phyloP scores from a whole-genome alignment of 225 moss, liverwort and hornwort species.

The Polytrichum commune region DNA sequence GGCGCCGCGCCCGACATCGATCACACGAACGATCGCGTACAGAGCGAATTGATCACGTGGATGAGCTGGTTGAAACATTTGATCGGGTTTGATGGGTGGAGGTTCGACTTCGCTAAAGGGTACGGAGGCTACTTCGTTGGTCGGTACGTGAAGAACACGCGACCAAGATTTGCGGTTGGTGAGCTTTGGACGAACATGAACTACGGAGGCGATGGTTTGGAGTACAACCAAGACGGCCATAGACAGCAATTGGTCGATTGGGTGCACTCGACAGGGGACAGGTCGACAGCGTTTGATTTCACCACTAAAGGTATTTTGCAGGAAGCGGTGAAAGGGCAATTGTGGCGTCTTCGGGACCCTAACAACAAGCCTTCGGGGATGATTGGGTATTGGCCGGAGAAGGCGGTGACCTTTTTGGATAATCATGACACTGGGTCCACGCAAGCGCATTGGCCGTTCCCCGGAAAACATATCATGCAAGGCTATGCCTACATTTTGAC shows the following conservation, averaged over 20 bases:
- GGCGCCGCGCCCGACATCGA: constrained; percentile 93
- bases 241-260: constrained; percentile 75
- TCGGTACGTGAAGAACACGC: constrained; percentile 49
- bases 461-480: constrained; percentile 71
- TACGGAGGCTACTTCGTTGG: constrained; percentile 75
- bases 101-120: constrained; percentile 93
- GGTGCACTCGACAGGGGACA: constrained; percentile 55
- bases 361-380: constrained; percentile 63
- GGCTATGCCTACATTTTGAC: constrained; percentile 96
- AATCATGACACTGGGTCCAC: constrained; percentile 96
- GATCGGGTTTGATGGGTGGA: constrained; percentile 85
- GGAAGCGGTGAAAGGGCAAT: constrained; percentile 65
- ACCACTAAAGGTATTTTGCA: constrained; percentile 94
- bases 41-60: constrained; percentile 64
- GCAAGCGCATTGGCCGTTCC: constrained; percentile 89
- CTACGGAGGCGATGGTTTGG: constrained; percentile 54
- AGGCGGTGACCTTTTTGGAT: constrained; percentile 85
- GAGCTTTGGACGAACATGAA: constrained; percentile 77
- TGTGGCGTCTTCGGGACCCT: constrained; percentile 62
- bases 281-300: constrained; percentile 78
- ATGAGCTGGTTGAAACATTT: constrained; percentile 76
- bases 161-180: constrained; percentile 67
- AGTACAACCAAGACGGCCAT: constrained; percentile 78
- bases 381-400: constrained; percentile 77
- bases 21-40: constrained; percentile 79